These are phyloP conservation scores for Epicoccum nigrum DNA, from an alignment of 2,329 filamentous ascomycete species.

Conservation along the genomic window DNA sequence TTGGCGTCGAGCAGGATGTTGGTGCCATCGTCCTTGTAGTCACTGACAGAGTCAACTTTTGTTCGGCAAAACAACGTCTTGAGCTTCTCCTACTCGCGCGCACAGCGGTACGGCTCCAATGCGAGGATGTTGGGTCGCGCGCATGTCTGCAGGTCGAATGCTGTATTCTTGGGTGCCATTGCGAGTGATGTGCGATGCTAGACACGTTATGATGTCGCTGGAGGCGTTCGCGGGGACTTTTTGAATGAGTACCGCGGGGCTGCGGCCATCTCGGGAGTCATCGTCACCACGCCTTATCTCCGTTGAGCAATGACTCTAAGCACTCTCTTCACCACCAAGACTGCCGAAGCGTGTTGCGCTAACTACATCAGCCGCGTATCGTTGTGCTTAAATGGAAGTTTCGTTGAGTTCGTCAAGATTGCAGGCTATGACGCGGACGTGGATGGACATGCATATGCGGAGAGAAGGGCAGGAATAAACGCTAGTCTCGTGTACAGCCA, in stretches of 20 bases:
- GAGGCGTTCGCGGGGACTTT: conserved; percentile 31
- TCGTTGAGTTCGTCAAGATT: too few species aligned
- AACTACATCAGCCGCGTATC: neutral
- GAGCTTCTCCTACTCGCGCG: conserved; percentile 56
- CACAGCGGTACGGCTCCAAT: conserved; percentile 61
- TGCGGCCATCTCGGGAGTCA: conserved; percentile 29
- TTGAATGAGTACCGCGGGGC: conserved; percentile 31
- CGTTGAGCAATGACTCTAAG: conserved; percentile 14
- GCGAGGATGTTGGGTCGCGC: conserved; percentile 60
- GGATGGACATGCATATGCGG: too few species aligned
- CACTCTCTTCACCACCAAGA: neutral
- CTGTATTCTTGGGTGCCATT: conserved; percentile 37
- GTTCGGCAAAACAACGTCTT: conserved; percentile 1
- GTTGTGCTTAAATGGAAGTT: too few species aligned
- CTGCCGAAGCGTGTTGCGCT: neutral
- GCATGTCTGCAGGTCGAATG: conserved; percentile 58
- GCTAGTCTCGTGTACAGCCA: neutral
- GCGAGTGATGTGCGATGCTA: conserved; percentile 5
- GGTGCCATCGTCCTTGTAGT: conserved; percentile 98
- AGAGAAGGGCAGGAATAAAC: too few species aligned
- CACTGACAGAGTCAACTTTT: conserved; percentile 59
- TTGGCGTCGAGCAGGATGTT: conserved; percentile 98
- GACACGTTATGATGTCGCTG: conserved; percentile 5
- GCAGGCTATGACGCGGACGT: too few species aligned
- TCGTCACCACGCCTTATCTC: conserved; percentile 3